phyloP scores from a whole-genome alignment of 768 basidiomycete genomes.

The Lentinus brumalis region DNA sequence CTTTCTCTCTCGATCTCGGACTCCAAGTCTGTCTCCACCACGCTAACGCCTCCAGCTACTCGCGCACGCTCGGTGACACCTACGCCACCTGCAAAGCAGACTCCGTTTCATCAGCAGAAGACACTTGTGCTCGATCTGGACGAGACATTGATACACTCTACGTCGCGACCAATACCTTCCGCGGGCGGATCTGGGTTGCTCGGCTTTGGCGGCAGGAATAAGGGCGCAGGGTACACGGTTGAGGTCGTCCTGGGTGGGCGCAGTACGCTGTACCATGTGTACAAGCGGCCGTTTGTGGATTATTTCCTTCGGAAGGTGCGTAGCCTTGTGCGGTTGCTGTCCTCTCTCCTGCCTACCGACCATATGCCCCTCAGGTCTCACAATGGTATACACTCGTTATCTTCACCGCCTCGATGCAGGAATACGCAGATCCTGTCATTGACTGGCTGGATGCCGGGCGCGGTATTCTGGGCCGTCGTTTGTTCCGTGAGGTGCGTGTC shows the following conservation, averaged over 20 bases:
- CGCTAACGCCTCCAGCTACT: conserved; percentile 10
- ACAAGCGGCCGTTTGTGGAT: conserved; percentile 97
- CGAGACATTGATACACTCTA: conserved; percentile 98
- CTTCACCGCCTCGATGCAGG: conserved; percentile 98
- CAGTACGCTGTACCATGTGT: conserved; percentile 95
- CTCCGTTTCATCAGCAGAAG: conserved; percentile 83
- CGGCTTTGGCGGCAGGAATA: conserved; percentile 54
- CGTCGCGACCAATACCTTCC: conserved; percentile 68
- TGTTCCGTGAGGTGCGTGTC: conserved; percentile 85
- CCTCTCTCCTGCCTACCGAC: background rate
- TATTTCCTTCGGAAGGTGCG: conserved; percentile 87
- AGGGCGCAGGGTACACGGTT: conserved; percentile 81
- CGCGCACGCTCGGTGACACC: conserved; percentile 22
- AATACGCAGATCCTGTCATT: conserved; percentile 99
- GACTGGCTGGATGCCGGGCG: conserved; percentile 98
- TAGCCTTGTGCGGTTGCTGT: conserved; percentile 1
- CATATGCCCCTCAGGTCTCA: conserved; percentile 65
- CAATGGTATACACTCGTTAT: conserved; percentile 99
- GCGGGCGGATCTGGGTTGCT: conserved; percentile 61
- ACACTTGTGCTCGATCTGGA: conserved; percentile 97
- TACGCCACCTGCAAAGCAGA: conserved; percentile 50
- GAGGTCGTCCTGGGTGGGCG: conserved; percentile 89
- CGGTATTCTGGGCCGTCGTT: conserved; percentile 83
- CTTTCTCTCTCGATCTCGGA: conserved; percentile 3
- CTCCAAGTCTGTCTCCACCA: background rate